Base-by-base conservation (phyloP, 2,329 filamentous ascomycete species). In the Fusarium sp. region DNA sequence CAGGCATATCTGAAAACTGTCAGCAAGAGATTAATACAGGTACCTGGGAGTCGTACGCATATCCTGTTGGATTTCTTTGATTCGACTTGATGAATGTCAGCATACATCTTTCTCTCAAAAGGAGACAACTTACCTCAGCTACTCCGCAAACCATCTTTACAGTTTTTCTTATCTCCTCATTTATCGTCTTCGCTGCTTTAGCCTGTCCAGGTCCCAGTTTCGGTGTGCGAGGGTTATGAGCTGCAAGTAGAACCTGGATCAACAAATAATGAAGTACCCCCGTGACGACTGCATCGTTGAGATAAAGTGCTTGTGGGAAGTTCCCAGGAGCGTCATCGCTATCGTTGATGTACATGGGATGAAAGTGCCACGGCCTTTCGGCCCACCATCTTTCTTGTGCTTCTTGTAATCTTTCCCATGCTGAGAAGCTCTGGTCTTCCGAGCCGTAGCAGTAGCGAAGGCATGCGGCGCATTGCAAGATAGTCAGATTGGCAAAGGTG, bases 71-170 rank as follows among this genome's bases (percentile, higher is more conserved):
- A 11, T 72, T 75, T 6, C 71, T 63, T 5, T 71, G 68, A 24
- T 75, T 75, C 24, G 73, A 75, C 73, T 75, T 27, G 14, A 54
- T 24, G 12, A 1, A 2, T 5, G 18, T 70, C 24, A 68, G 50
- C 11, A 57, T 8, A 15, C 7, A 4, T 38, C 10, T 38, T n/a
- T 32, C 16, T 16, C 15, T 18, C 11, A 15, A 3, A 14, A 14
- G 11, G 20, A 7, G 15, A 7, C 18, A 34, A 1, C 7, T 16
- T 70, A 76, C 76, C 75, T 74, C 76, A 3, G 76, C 76, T 47
- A 78, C 64, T 9, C 76, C 76, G 12, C 75, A 77, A 10, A 78
- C 69, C 53, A 72, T 70, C 20, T 69, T 74, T 7, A 77, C 76
- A 7, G 65, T 73, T n/a, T 65, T 69, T 25, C 77, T 77, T 11